Base-by-base conservation (phyloP, 345 rosid species). In the Citrus inodora region DNA sequence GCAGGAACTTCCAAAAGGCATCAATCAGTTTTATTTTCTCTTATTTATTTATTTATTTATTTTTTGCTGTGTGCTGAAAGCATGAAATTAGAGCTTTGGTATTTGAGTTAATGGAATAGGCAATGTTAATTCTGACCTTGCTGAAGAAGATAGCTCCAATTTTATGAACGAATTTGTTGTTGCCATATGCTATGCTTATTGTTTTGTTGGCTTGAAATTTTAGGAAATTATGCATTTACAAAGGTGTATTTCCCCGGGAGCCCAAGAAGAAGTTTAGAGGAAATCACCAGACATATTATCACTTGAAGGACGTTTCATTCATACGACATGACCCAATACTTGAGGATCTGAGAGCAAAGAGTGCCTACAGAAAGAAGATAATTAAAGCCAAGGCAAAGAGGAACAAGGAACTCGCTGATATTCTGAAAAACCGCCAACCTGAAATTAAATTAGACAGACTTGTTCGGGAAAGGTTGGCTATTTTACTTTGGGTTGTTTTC, bases 231-330 rank as follows among this genome's bases (percentile, higher is more conserved):
- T 92, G 95, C 82, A 92, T 94, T 78, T 85, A 90, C 53, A 94
- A 92, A 86, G 98, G 98, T 40, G 87, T 94, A 66, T 94, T 93
- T 56, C 99, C 98, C 2, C 86, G 98, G 69, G 98, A 96, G 80
- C 98, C 97, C 0, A 96, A 92, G 88, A 96, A 93, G 91, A 96
- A 96, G 86, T 88, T 96, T 69, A 92, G 86, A 38, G 99, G 99
- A 78, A 94, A 89, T 84, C 94, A 94, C 76, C 98, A 94, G 76
- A 94, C 99, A 24, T 96, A 96, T 77, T 96, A 94, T 82, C 99
- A 96, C 84, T 87, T 89, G 38, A 96, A 94, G 88, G 99, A 96
- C 83, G 85, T 94, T 84, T 60, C 90, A 22, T 96, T 89, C 85
- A 88, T 96, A 84, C 91, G 85, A 59, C 95, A 93, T 16, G 98